Base-by-base conservation (phyloP, 768 basidiomycete genomes). In the Coprinopsis marcescibilis region DNA sequence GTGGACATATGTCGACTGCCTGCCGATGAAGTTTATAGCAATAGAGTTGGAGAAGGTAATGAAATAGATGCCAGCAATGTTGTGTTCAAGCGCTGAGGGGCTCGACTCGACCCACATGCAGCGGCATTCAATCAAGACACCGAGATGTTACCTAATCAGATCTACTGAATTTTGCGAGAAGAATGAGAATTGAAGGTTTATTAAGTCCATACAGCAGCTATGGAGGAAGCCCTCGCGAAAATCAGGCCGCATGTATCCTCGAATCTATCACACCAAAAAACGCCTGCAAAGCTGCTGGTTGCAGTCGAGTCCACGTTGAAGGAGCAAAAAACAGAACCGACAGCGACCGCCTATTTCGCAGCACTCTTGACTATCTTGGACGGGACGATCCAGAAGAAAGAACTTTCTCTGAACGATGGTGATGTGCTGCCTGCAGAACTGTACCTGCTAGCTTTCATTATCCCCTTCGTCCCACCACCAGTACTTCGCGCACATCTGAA, bases 281-380 rank as follows among this genome's bases (percentile, higher is more conserved):
- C 85, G 47, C 91, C 93, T 3, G 95, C 94, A 21, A 80, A 77
- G 37, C 78, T 98, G 19, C 76, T 98, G 35, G 66, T 75, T 47
- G 94, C 92, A 2, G 71, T 98, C 55, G 95, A 98, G 65, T 75
- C 81, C 13, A 89, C 83, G 32, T 77, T 84, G 55, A 67, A 73
- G 54, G 86, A 89, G 56, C 83, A 85, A 56, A 70, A 69, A 51
- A 72, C 83, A 6, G 81, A 85, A 44, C 65, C 69, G 32, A 75
- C 85, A 6, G 75, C 94, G 5, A 92, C 91, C 1, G 95, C 96
- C 24, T 98, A 97, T 70, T 96, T 94, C 65, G 89, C 92, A n/a
- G 85, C 88, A 2, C 73, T 95, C 49, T 69, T 90, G 40, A 91
- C 90, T 11, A 86, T 89, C 6, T 74, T 95, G 24, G 86, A 90